These are phyloP conservation scores for Anisodus tanguticus DNA, from an alignment of 257 asterid species.

Conservation along the genomic window DNA sequence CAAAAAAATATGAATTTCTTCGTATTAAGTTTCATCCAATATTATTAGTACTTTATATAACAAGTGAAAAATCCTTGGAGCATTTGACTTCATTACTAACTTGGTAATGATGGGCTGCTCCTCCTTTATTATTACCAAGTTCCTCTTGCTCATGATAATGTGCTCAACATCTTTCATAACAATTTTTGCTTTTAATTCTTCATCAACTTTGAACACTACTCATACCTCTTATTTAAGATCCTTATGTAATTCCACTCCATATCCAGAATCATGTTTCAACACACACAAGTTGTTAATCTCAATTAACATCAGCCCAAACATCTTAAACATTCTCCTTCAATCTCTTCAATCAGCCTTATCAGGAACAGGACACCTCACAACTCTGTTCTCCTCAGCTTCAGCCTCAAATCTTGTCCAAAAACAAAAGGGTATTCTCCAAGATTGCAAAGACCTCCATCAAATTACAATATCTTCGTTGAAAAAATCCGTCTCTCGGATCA, in stretches of 20 bases:
- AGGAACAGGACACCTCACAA: conserved; percentile 52
- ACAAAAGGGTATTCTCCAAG: conserved; percentile 70
- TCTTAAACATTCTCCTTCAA: conserved; percentile 55
- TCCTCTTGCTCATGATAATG: neutral
- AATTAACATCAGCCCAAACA: conserved; percentile 55
- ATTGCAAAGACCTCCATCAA: conserved; percentile 74
- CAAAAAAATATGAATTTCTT: neutral
- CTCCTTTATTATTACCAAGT: neutral
- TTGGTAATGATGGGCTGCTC: neutral
- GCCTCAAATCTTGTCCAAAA: conserved; percentile 52
- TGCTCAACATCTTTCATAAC: neutral
- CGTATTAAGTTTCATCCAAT: neutral
- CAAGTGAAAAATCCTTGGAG: neutral
- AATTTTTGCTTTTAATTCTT: conserved; percentile 36
- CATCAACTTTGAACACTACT: conserved; percentile 32
- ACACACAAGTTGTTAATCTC: conserved; percentile 67
- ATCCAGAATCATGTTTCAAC: conserved; percentile 62
- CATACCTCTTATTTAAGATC: conserved; percentile 40
- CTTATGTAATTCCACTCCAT: conserved; percentile 71
- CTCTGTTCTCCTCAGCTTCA: conserved; percentile 46
- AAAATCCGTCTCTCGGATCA: conserved; percentile 51
- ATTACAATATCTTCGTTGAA: conserved; percentile 59
- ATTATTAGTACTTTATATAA: neutral
- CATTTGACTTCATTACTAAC: conserved; percentile 2
- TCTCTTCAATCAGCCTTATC: conserved; percentile 64